Evolutionary conservation across 192 early-diverging fungal species (phyloP), one percentile per base, ranked within the genome.

Genomic region (Allomyces javanicus): DNA sequence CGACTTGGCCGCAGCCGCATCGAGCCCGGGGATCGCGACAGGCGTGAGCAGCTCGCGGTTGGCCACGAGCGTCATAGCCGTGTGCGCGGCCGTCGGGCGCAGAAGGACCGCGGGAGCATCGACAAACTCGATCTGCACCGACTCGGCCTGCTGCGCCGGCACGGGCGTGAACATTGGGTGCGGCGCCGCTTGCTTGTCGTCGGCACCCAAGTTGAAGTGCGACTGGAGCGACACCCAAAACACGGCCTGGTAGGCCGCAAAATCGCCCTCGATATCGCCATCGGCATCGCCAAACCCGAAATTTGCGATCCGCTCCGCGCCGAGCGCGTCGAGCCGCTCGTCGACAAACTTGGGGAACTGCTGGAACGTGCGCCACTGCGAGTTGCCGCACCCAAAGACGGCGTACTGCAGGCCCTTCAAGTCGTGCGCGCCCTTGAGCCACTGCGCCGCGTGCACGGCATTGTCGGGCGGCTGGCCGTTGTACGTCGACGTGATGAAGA

Each of bases 331-430:
- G 33, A 83, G 67, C 9, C 44, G 21, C 10, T 45, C 62, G 50
- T 80, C 71, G 44, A 83, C 67, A 26, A 75, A 72, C 14, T 44
- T 67, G 11, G 83, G 83, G 71, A 85, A 83, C 43, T 65, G 62
- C 27, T 81, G 79, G 67, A 76, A 85, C 17, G 83, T 85, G 40
- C 75, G 66, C 83, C 83, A 83, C 65, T 81, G 75, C 25, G 70
- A 72, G 71, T 85, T 85, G 23, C 83, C 83, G 21, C 78, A 71
- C 23, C 83, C 83, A 74, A 83, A 83, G 24, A 83, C 78, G 22
- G 75, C 66, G 68, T 69, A 85, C 3, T 71, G 43, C n/a, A 81
- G 40, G 3, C 77, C 77, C 12, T 71, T 26, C 19, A 83, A 66
- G 63, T 63, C 22, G n/a, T 66, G 21, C 24, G 50, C 45, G 14